These are phyloP conservation scores for Sporothrix protearum DNA, from an alignment of 2,329 filamentous ascomycete genomes.

Conservation along the genomic window DNA sequence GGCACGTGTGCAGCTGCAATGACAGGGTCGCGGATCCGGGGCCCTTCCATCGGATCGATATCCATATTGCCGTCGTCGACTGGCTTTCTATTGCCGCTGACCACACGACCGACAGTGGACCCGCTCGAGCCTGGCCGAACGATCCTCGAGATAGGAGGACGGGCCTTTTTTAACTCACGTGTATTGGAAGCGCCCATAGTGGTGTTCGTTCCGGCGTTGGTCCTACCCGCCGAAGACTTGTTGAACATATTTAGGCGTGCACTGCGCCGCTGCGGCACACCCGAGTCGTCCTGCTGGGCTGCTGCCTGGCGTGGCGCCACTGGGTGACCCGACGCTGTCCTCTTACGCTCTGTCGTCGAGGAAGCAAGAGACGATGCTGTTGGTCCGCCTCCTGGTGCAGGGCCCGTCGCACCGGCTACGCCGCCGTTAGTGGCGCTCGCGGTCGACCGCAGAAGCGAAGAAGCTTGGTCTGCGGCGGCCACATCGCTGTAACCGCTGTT, in stretches of 20 bases:
- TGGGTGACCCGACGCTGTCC: conserved; percentile 84
- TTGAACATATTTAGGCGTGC: conserved; percentile 67
- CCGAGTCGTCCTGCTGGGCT: conserved; percentile 56
- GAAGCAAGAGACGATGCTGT: conserved; percentile 35
- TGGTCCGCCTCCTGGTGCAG: conserved; percentile 26
- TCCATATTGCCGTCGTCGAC: conserved; percentile 64
- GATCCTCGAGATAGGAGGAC: conserved; percentile 64
- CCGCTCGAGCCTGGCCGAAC: conserved; percentile 63
- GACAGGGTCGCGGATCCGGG: conserved; percentile 23
- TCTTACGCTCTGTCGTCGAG: conserved; percentile 67
- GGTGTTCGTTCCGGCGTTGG: conserved; percentile 52
- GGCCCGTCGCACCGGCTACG: not conserved
- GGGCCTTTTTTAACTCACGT: conserved; percentile 79
- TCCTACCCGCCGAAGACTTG: conserved; percentile 63
- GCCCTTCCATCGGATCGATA: conserved; percentile 61
- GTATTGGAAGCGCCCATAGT: conserved; percentile 58
- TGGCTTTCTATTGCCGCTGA: conserved; percentile 85
- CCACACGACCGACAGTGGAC: conserved; percentile 75
- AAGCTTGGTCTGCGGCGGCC: conserved; percentile 41
- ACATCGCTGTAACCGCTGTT: conserved; percentile 13
- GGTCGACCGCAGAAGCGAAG: conserved; percentile 37
- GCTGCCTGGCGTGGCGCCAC: conserved; percentile 51
- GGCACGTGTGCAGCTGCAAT: conserved; percentile 4
- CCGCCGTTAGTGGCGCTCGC: conserved; percentile 22
- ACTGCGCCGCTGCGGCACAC: conserved; percentile 64